phyloP scores from a whole-genome alignment of 148 eudicot species.

The Polygonum aviculare region DNA sequence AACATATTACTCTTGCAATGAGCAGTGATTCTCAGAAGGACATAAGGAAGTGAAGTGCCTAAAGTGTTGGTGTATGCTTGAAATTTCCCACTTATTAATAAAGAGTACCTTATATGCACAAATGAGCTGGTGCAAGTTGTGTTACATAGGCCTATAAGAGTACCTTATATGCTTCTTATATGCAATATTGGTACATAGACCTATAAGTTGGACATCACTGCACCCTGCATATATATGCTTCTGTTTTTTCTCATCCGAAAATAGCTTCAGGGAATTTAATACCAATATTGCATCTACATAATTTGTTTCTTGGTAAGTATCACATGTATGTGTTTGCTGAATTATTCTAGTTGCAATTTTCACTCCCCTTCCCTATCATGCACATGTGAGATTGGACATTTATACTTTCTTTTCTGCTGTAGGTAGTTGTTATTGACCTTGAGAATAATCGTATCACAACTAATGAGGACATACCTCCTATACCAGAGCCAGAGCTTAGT shows the following conservation, averaged over 20 bases:
- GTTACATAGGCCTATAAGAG: no score
- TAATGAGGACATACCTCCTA: conserved; percentile 87
- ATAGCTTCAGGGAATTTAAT: not conserved
- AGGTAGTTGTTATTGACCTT: conserved; percentile 97
- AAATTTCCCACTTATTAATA: not conserved
- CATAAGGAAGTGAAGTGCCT: not conserved
- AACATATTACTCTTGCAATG: not conserved
- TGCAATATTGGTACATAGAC: no score
- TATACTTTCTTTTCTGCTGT: conserved; percentile 17
- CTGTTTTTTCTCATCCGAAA: not conserved
- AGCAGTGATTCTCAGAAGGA: not conserved
- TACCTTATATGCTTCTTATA: no score
- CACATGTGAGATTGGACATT: conserved; percentile 3
- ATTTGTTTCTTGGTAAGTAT: not conserved
- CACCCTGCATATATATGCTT: not conserved
- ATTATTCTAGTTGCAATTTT: not conserved
- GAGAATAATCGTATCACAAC: conserved; percentile 78
- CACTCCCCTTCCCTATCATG: not conserved
- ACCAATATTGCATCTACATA: not conserved
- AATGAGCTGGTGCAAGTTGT: no score
- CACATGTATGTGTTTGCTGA: not conserved
- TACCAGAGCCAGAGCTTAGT: conserved; percentile 90
- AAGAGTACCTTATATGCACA: no score
- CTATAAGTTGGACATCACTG: not conserved
- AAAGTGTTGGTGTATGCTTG: not conserved